Percentiles rank a stretch among this genome's conserved stretches.
Conservation (phyloP, 768 basidiomycete species). For the Boletus patriciae region DNA sequence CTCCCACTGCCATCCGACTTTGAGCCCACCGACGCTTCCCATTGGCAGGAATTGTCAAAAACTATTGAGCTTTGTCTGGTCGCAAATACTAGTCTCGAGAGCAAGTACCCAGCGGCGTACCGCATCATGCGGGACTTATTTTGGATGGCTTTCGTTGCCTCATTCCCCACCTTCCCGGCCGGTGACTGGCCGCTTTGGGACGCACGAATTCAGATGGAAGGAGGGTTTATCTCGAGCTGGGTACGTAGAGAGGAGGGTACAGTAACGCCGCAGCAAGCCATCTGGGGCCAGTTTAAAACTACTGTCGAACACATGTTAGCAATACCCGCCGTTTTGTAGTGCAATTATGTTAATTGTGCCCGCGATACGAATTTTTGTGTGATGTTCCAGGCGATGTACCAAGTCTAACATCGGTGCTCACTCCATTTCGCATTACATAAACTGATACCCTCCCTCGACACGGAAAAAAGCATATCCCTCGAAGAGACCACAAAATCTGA, state of each 20-base stretch:
- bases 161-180: not conserved
- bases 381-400: too few species aligned
- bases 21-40: not conserved
- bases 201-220: not conserved
- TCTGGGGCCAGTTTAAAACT: not conserved
- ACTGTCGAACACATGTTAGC: not conserved
- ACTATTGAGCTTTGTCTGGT: not conserved
- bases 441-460: conserved; percentile 16
- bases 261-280: not conserved
- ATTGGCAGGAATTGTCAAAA: not conserved
- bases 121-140: not conserved
- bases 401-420: too few species aligned
- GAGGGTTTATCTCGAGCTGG: not conserved
- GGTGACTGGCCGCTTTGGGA: not conserved
- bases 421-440: too few species aligned
- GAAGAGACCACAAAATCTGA: conserved; percentile 96
- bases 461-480: conserved; percentile 87
- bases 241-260: not conserved
- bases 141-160: conserved; percentile 1
- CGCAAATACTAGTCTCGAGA: not conserved
- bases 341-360: too few species aligned
- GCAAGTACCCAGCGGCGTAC: not conserved
- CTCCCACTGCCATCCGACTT: not conserved
- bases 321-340: too few species aligned
- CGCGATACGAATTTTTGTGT: too few species aligned